These are phyloP conservation scores for Neofusicoccum kwambonambiense DNA, from an alignment of 2,329 filamentous ascomycete species.

Conservation along the genomic window DNA sequence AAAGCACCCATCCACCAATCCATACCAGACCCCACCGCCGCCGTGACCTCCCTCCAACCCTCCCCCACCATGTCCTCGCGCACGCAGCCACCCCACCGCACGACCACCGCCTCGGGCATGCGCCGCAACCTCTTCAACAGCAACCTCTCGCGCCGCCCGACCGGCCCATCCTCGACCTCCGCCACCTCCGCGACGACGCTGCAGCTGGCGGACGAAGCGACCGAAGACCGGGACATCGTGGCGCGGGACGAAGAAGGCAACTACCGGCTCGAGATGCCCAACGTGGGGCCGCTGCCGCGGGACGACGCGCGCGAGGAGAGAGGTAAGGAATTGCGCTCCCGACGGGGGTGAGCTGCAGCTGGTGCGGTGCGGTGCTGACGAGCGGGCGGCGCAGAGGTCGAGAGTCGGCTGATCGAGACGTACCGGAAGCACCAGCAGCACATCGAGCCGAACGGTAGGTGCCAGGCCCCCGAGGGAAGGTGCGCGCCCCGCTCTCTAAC, in stretches of 20 bases:
- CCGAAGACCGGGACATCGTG: conserved; percentile 48
- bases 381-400: conserved; percentile 26
- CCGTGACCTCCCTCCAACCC: no score
- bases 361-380: background rate
- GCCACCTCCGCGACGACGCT: conserved; percentile 20
- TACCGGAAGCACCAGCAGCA: conserved; percentile 33
- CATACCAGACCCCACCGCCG: no score
- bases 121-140: conserved; percentile 31
- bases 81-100: conserved; percentile 18
- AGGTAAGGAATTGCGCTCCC: conserved; percentile 16
- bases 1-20: no score
- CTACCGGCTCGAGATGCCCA: conserved; percentile 8
- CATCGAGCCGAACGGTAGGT: conserved; percentile 27
- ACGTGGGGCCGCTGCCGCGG: background rate
- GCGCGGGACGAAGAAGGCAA: conserved; percentile 49
- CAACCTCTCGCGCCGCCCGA: conserved; percentile 23
- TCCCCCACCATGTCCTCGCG: conserved; percentile 20
- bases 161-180: conserved; percentile 16
- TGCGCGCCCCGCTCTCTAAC: background rate
- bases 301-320: conserved; percentile 32
- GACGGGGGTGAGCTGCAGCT: no score
- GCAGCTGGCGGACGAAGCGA: conserved; percentile 2
- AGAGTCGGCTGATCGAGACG: conserved; percentile 33
- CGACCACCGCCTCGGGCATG: conserved; percentile 15
- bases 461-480: background rate